Conservation (phyloP, 225 moss, liverwort and hornwort species). For the Climacium dendroides region DNA sequence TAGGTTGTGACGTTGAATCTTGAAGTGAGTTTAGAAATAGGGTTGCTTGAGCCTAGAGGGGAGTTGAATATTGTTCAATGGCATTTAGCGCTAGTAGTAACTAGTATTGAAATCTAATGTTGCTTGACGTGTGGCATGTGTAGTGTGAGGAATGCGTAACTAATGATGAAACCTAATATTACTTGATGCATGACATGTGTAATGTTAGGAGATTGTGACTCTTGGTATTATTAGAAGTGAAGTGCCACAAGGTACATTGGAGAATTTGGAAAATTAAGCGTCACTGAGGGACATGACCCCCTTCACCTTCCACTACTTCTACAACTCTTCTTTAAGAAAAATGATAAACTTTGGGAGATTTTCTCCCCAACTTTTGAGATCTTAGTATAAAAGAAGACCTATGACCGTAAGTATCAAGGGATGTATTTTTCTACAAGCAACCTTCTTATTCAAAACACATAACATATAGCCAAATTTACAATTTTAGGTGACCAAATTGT, state of each 20-base stretch:
- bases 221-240: not conserved
- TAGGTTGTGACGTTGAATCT: accelerated
- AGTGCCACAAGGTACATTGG: not conserved
- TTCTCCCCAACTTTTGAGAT: accelerated
- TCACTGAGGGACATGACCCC: accelerated
- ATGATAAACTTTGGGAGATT: accelerated
- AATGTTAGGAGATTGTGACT: not conserved
- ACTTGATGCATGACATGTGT: too few relatives aligned
- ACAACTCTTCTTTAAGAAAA: not conserved
- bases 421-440: not conserved
- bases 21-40: accelerated
- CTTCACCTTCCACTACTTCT: not conserved
- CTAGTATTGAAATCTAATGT: too few relatives aligned
- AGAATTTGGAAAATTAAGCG: not conserved
- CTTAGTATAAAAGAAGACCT: not conserved
- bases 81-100: accelerated
- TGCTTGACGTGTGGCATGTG: too few relatives aligned
- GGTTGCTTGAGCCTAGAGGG: accelerated
- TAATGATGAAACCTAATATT: too few relatives aligned
- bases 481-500: not conserved
- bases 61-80: accelerated
- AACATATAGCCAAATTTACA: too few relatives aligned
- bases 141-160: not conserved
- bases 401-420: not conserved
- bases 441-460: not conserved